phyloP scores from a whole-genome alignment of 768 basidiomycete genomes.

The Rhodotorula paludigena region DNA sequence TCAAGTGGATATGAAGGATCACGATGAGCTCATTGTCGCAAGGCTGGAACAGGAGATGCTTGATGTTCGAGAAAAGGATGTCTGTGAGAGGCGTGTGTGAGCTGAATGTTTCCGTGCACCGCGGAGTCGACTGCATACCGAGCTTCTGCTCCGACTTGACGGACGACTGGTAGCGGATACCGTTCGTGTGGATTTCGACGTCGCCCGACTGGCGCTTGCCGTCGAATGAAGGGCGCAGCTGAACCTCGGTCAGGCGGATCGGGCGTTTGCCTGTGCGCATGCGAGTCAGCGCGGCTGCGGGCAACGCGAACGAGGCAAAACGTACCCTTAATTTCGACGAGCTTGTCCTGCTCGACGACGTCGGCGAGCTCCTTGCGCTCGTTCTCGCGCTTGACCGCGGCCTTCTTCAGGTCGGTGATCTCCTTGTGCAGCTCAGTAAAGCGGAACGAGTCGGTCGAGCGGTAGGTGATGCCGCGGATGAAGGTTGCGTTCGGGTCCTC shows the following conservation, averaged over 20 bases:
- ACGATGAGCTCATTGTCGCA: conserved; percentile 94
- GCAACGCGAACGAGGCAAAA: background rate
- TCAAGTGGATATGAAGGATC: conserved; percentile 87
- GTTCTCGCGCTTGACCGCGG: conserved; percentile 92
- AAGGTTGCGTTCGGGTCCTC: conserved; percentile 96
- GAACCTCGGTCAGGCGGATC: conserved; percentile 79
- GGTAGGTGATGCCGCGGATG: conserved; percentile 88
- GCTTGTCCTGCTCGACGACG: conserved; percentile 86
- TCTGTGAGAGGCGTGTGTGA: conserved; percentile 53
- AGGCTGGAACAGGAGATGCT: conserved; percentile 98
- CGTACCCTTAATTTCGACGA: conserved; percentile 76
- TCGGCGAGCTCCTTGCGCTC: conserved; percentile 99
- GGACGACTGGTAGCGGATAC: conserved; percentile 83
- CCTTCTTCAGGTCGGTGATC: conserved; percentile 92
- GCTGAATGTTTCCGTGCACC: conserved; percentile 7
- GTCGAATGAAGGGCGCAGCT: conserved; percentile 86
- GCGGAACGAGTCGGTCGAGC: conserved; percentile 80
- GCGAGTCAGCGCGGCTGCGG: too few species aligned
- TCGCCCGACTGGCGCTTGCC: conserved; percentile 95
- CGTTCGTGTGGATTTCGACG: conserved; percentile 96
- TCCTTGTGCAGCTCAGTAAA: conserved; percentile 83
- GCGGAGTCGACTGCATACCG: conserved; percentile 55
- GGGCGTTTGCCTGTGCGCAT: conserved; percentile 58
- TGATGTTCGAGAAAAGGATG: conserved; percentile 91
- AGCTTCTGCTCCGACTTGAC: conserved; percentile 77